Evolutionary conservation across 2,329 filamentous ascomycete species (phyloP), one percentile per base, ranked within the genome.

Genomic region (Fusarium oligoseptatum): DNA sequence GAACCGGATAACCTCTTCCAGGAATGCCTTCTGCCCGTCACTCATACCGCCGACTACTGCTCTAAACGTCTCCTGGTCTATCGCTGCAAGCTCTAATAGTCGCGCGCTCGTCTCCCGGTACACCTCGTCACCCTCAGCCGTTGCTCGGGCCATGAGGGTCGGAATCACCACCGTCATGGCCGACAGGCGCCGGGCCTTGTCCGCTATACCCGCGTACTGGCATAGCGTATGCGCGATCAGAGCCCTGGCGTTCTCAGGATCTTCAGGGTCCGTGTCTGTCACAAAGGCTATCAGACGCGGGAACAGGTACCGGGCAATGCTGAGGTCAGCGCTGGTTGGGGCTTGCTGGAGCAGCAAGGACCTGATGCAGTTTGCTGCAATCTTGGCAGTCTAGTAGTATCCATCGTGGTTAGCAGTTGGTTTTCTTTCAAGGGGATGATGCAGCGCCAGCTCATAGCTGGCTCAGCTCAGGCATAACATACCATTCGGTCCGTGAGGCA

Each of bases 331-430:
- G 1, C 87, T 75, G 69, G 92, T 89, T 73, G 91, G 85, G 61
- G 89, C 85, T 63, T 89, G 84, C 77, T 93, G 86, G 4, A 98
- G 85, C 34, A 98, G 87, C 9, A 98, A 88, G 9, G 95, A 97
- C 66, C 95, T 92, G 75, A 96, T 91, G 83, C 97, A 99, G 79
- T 95, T 95, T 71, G 95, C 93, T 2, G 97, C 95, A 66, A 98
- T 95, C 79, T 94, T 97, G 64, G 94, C 93, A 2, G 94, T 96
- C 90, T 93, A 66, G 29, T 17, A 10, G 52, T 34, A 55, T 77
- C 64, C 79, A 37, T 79, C 60, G 71, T 64, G 52, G 60, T 77
- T 36, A 66, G 66, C 56, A 48, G 27, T 34, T 14, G 34, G 57
- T 61, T 52, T 56, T 50, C 55, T 50, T 27, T 32, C 48, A 17